Conservation (phyloP, 441 rosid genomes). For the Omphalea diandra region DNA sequence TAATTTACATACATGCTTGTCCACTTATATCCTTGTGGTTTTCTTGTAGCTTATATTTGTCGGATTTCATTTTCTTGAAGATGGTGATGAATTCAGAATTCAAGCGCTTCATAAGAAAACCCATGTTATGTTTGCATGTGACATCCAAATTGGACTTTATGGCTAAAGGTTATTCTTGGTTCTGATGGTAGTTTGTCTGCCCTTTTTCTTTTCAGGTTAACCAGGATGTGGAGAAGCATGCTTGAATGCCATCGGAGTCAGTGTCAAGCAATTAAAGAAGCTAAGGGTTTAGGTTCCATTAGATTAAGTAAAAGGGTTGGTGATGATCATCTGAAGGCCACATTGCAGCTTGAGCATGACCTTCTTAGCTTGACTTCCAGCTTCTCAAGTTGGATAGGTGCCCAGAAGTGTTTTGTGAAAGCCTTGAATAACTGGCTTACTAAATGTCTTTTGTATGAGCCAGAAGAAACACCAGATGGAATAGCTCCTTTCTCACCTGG, state of each 20-base stretch:
- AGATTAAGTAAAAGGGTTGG: conserved; percentile 61
- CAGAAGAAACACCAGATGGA: conserved; percentile 89
- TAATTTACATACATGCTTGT: too few species aligned
- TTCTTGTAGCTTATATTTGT: too few species aligned
- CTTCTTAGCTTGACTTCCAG: conserved; percentile 67
- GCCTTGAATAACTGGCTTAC: conserved; percentile 84
- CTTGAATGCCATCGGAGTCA: conserved; percentile 87
- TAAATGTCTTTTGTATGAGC: conserved; percentile 80
- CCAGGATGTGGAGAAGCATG: conserved; percentile 91
- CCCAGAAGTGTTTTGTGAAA: conserved; percentile 73
- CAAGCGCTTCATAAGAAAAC: background rate
- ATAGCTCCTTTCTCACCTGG: conserved; percentile 88
- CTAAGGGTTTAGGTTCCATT: conserved; percentile 57
- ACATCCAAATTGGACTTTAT: background rate
- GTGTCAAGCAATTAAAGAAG: conserved; percentile 70
- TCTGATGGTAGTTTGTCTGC: conserved; percentile 8
- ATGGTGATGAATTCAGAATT: background rate
- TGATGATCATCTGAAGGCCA: conserved; percentile 63
- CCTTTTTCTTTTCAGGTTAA: conserved; percentile 48
- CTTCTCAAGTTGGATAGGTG: conserved; percentile 73
- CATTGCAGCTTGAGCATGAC: conserved; percentile 69
- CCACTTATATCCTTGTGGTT: background rate
- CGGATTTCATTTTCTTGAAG: background rate
- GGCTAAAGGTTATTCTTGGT: conserved; percentile 6
- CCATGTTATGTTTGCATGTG: background rate